Percentiles rank a stretch among this genome's conserved stretches.
Evolutionary conservation across 495 filamentous ascomycete species (phyloP).

Genomic region (Friedmanniomyces simplex): DNA sequence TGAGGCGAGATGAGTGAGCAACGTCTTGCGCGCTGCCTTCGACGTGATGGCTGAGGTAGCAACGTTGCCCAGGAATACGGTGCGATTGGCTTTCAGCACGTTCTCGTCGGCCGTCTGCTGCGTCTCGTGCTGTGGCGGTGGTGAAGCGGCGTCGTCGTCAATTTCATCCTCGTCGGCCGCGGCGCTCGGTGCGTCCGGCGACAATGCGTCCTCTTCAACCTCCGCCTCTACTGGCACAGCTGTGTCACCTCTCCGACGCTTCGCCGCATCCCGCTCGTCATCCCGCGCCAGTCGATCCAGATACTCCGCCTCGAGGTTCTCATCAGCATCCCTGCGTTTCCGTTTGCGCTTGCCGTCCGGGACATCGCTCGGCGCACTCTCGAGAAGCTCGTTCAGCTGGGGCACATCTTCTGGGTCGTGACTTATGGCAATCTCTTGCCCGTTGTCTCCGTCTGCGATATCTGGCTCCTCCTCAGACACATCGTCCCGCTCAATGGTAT

Average conservation of each 20-base stretch:
- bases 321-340: conserved; percentile 58
- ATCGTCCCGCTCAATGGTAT: neutral
- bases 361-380: neutral
- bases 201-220: conserved; percentile 11
- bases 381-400: neutral
- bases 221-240: conserved; percentile 23
- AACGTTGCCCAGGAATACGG: conserved; percentile 89
- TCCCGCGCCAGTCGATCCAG: conserved; percentile 59
- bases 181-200: conserved; percentile 1
- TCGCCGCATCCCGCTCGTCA: conserved; percentile 40
- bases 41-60: conserved; percentile 71
- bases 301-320: conserved; percentile 73
- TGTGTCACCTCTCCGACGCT: conserved; percentile 35
- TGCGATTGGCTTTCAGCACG: conserved; percentile 76
- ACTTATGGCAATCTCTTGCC: too few species aligned
- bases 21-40: conserved; percentile 63
- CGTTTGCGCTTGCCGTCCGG: conserved; percentile 47
- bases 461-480: neutral
- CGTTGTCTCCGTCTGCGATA: neutral
- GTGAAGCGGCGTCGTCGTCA: conserved; percentile 28
- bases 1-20: conserved; percentile 57
- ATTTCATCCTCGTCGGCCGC: conserved; percentile 18
- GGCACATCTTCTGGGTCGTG: neutral
- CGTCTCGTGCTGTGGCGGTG: conserved; percentile 49
- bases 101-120: conserved; percentile 39